Conservation (phyloP, 257 asterid species). For the Marsdenia floribunda region DNA sequence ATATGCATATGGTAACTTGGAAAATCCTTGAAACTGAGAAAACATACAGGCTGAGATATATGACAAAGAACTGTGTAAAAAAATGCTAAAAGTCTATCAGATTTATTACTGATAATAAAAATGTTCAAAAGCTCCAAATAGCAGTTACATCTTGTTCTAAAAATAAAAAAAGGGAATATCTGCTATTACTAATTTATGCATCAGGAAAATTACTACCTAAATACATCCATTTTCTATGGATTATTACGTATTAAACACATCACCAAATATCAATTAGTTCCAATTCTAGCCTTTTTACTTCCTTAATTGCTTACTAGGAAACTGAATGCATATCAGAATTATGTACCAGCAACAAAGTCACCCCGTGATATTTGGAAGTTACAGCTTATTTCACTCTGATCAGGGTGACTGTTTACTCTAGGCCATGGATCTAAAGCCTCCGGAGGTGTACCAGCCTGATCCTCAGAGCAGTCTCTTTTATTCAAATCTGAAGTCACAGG, state of each 20-base stretch:
- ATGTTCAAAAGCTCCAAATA: background rate
- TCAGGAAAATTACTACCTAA: background rate
- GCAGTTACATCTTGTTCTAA: background rate
- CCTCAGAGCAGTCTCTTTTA: conserved; percentile 32
- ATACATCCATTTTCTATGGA: background rate
- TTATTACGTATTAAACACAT: background rate
- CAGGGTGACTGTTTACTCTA: conserved; percentile 22
- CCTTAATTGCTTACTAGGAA: conserved; percentile 5
- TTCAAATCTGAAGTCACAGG: conserved; percentile 29
- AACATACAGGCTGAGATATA: background rate
- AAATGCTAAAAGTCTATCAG: background rate
- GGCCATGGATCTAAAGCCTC: conserved; percentile 37
- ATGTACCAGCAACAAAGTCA: conserved; percentile 16
- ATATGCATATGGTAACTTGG: background rate
- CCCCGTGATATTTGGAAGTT: conserved; percentile 26
- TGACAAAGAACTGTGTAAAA: background rate
- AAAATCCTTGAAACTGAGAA: background rate
- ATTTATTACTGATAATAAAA: background rate
- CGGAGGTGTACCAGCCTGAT: conserved; percentile 26
- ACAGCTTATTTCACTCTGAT: conserved; percentile 35
- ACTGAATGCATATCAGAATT: conserved; percentile 15
- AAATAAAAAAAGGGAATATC: background rate
- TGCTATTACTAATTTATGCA: background rate
- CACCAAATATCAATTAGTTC: background rate
- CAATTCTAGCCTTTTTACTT: background rate